phyloP scores from a whole-genome alignment of 1,139 yeast species.

The Kodamaea fungicola region DNA sequence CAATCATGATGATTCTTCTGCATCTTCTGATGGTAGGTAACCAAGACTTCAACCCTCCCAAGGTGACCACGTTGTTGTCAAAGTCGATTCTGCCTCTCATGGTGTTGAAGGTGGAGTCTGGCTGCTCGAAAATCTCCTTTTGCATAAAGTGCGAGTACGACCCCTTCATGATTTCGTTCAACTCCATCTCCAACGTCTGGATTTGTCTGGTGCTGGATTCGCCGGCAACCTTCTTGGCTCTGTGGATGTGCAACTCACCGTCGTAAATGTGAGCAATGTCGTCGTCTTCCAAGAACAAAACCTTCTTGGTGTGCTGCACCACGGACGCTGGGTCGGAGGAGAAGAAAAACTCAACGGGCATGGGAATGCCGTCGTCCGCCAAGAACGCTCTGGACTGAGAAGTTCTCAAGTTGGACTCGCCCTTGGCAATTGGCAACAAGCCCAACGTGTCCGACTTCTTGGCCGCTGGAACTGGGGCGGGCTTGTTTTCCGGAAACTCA shows the following conservation, averaged over 20 bases:
- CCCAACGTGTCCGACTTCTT: constrained; percentile 20
- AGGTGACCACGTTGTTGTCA: constrained; percentile 67
- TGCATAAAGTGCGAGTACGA: constrained; percentile 96
- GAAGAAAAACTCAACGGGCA: constrained; percentile 92
- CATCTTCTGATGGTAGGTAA: constrained; percentile 90
- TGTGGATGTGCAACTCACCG: constrained; percentile 97
- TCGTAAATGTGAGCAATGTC: constrained; percentile 98
- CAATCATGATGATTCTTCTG: constrained; percentile 95
- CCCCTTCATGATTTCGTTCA: constrained; percentile 98
- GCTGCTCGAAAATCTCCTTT: constrained; percentile 98
- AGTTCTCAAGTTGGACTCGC: constrained; percentile 64
- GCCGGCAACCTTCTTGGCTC: constrained; percentile 89
- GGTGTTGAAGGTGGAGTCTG: constrained; percentile 95
- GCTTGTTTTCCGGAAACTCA: constrained; percentile 70
- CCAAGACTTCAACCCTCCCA: constrained; percentile 88
- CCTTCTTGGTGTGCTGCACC: constrained; percentile 94
- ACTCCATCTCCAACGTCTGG: constrained; percentile 94
- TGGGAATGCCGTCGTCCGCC: constrained; percentile 86
- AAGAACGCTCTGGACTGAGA: constrained; percentile 92
- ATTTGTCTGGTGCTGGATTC: constrained; percentile 92
- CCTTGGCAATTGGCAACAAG: constrained; percentile 38
- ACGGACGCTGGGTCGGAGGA: constrained; percentile 99
- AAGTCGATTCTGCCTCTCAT: constrained; percentile 99
- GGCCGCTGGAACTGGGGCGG: constrained; percentile 6
- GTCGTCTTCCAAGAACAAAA: constrained; percentile 92